Conservation (phyloP, 441 rosid species). For the Pelargonium australe region DNA sequence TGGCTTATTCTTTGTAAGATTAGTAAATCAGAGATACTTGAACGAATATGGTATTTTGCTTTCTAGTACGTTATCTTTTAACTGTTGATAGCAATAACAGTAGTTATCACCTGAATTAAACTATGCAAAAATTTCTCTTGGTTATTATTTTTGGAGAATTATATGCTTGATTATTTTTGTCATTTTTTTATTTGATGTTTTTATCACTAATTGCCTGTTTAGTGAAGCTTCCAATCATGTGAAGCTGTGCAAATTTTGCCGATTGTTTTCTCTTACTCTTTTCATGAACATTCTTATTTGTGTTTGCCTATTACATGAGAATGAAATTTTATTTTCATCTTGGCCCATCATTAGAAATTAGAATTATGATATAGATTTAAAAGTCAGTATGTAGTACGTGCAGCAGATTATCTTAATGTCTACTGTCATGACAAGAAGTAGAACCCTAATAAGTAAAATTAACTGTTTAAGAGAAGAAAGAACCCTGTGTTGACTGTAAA, state of each 20-base stretch:
- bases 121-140: neutral
- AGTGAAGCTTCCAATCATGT: neutral
- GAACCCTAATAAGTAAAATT: neutral
- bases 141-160: neutral
- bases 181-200: neutral
- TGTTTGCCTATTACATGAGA: neutral
- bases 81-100: neutral
- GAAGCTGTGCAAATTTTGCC: neutral
- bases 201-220: neutral
- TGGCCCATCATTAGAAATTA: neutral
- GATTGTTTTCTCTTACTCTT: neutral
- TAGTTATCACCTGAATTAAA: neutral
- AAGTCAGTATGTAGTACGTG: neutral
- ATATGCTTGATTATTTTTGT: neutral
- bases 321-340: neutral
- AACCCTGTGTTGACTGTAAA: neutral
- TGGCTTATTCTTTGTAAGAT: neutral
- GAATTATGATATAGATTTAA: neutral
- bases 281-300: neutral
- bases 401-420: neutral
- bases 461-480: neutral
- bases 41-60: neutral
- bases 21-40: constrained; percentile 2
- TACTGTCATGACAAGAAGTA: neutral
- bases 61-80: neutral